A percentile compares a stretch with the other conserved stretches of the same genome.
These are phyloP conservation scores for Leccinum subgranulosum DNA, from an alignment of 768 basidiomycete species.

Conservation along the genomic window DNA sequence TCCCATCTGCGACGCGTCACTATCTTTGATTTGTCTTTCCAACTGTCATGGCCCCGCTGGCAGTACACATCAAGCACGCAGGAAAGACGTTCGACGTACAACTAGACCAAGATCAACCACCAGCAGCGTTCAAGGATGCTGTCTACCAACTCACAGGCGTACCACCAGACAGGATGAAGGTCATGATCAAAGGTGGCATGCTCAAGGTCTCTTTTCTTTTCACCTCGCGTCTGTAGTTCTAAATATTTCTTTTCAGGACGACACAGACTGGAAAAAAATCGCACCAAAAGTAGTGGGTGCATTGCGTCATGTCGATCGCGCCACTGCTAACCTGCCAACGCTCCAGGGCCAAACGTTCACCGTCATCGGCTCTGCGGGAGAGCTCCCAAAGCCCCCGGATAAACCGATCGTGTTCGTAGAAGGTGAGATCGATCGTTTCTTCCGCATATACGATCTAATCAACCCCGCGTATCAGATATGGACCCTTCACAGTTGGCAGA, in stretches of 20 bases:
- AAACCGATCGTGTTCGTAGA: slow-evolving; percentile 82
- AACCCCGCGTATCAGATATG: slow-evolving; percentile 59
- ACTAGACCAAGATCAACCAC: slow-evolving; percentile 70
- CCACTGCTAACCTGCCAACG: not conserved
- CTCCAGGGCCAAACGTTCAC: slow-evolving; percentile 82
- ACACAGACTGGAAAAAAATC: slow-evolving; percentile 82
- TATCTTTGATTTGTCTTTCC: not conserved
- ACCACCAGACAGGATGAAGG: slow-evolving; percentile 90
- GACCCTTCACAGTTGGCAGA: slow-evolving; percentile 76
- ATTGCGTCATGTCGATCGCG: not conserved
- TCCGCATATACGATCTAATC: slow-evolving; percentile 12
- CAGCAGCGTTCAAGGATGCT: slow-evolving; percentile 75
- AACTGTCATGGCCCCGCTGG: slow-evolving; percentile 55
- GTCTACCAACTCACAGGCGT: slow-evolving; percentile 83
- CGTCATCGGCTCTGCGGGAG: slow-evolving; percentile 92
- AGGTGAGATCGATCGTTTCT: slow-evolving; percentile 41
- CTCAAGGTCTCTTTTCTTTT: slow-evolving; percentile 60
- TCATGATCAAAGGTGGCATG: slow-evolving; percentile 91
- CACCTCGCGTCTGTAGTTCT: not conserved
- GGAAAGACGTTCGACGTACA: slow-evolving; percentile 72
- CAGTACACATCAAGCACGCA: slow-evolving; percentile 88
- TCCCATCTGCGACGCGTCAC: slow-evolving; percentile 31
- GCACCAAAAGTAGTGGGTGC: slow-evolving; percentile 70
- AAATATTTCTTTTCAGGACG: slow-evolving; percentile 56
- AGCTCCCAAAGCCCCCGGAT: slow-evolving; percentile 83